Evolutionary conservation across 352 stramenopile species (phyloP), one percentile per base, ranked within the genome.

Genomic region (Pythium apleroticum): DNA sequence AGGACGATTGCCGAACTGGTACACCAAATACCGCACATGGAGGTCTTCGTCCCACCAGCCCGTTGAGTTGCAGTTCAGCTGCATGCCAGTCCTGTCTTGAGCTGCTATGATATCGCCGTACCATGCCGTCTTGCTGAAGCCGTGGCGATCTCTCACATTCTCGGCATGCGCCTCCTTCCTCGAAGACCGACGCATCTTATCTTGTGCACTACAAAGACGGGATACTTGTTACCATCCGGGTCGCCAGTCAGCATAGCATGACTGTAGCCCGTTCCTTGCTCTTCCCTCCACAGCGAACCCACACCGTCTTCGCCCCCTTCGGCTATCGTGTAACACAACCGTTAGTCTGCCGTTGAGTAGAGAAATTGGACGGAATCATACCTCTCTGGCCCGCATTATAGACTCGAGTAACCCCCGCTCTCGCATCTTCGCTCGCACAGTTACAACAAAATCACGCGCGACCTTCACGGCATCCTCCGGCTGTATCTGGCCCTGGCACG

Each of bases 11-110:
- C 45, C 57, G 39, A 76, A 77, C 58, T 74, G 60, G 52, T 50
- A 55, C 7, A 8, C 20, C 14, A 75, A 15, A 63, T 75, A 78
- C 7, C 19, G 12, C 1, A 72, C 8, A 6, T 67, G 71, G 1
- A 76, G 27, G 14, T 52, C 17, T 15, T 52, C 56, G 19, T 70
- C 68, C 68, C 71, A 76, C 68, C 74, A 77, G 0, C 59, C 71
- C 14, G 54, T 66, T 0, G 17, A 25, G 41, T 78, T 78, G 12
- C 39, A 49, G 41, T 79, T 60, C 31, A 78, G 11, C 37, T 45
- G 37, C 22, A 20, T 55, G 20, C 24, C 27, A 24, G 15, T 14
- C 17, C 6, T 10, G 15, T 49, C 25, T 48, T 50, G 46, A 6
- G 7, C 39, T 50, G 2, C 25, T 7, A 15, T 20, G 1, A 35